phyloP scores from a whole-genome alignment of 1,284 basidiomycete species.

The Marasmius sp. region DNA sequence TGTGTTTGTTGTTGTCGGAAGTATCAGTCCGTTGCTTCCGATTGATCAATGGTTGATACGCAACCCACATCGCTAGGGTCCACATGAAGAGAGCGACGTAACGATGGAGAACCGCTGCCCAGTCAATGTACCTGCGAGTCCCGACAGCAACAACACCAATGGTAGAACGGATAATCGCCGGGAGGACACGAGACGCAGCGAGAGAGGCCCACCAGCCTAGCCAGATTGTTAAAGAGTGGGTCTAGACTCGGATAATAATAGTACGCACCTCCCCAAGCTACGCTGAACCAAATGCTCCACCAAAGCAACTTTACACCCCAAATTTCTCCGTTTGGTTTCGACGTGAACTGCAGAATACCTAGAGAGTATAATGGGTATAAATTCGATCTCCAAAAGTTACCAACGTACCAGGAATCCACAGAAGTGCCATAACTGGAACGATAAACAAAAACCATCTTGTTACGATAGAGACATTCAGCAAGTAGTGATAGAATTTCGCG shows the following conservation, averaged over 20 bases:
- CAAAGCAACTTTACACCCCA: slow-evolving; percentile 69
- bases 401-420: slow-evolving; percentile 68
- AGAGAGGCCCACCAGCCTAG: slow-evolving; percentile 82
- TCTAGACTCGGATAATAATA: slow-evolving; percentile 1
- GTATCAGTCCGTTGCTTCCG: slow-evolving; percentile 34
- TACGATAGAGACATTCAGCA: slow-evolving; percentile 76
- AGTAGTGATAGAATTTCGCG: slow-evolving; percentile 66
- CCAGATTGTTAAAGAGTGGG: slow-evolving; percentile 10
- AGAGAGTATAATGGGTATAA: neutral
- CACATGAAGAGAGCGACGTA: slow-evolving; percentile 76
- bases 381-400: neutral
- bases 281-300: slow-evolving; percentile 88
- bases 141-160: slow-evolving; percentile 73
- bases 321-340: slow-evolving; percentile 53
- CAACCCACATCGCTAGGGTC: slow-evolving; percentile 66
- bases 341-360: slow-evolving; percentile 66
- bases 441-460: slow-evolving; percentile 83
- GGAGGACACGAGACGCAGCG: slow-evolving; percentile 59
- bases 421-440: slow-evolving; percentile 64
- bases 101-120: slow-evolving; percentile 66
- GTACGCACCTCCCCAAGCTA: slow-evolving; percentile 68
- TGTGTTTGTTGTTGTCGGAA: slow-evolving; percentile 29
- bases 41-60: slow-evolving; percentile 69
- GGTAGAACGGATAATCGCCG: slow-evolving; percentile 58
- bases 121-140: slow-evolving; percentile 74